Percentiles rank a stretch among this genome's conserved stretches.
Conservation (phyloP, 768 basidiomycete species). For the Exsudoporus frostii region DNA sequence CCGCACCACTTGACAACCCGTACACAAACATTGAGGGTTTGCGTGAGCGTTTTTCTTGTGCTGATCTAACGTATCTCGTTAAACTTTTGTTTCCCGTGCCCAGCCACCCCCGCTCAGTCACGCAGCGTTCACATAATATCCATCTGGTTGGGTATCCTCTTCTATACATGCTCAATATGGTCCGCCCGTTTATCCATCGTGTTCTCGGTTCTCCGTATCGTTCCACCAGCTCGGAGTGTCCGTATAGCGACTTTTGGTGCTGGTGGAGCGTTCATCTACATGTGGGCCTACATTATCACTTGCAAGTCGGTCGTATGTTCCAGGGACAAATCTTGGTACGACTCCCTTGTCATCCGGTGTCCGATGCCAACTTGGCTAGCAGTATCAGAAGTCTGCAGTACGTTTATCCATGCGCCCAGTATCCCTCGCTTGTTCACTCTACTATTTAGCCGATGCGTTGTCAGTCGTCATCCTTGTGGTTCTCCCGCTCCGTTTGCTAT, state of each 20-base stretch:
- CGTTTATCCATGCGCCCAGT: constrained; percentile 14
- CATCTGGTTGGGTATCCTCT: constrained; percentile 20
- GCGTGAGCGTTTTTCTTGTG: constrained; percentile 6
- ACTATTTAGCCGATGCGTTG: constrained; percentile 41
- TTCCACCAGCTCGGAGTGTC: constrained; percentile 15
- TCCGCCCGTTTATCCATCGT: constrained; percentile 27
- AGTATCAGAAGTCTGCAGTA: constrained; percentile 51
- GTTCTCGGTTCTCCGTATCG: constrained; percentile 23
- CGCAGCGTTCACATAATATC: constrained; percentile 16
- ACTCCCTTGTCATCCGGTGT: constrained; percentile 37
- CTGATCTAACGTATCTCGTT: not conserved
- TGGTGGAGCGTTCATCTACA: constrained; percentile 7
- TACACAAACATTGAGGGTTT: constrained; percentile 5
- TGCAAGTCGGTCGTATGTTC: constrained; percentile 40
- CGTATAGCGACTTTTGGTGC: not conserved
- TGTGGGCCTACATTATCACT: constrained; percentile 20
- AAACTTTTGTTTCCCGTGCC: constrained; percentile 22
- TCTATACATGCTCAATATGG: constrained; percentile 27
- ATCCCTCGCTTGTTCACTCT: not conserved
- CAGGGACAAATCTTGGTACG: constrained; percentile 39
- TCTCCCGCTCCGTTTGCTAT: constrained; percentile 45
- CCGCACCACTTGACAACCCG: constrained; percentile 28
- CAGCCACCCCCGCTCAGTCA: constrained; percentile 17
- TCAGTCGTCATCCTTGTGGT: constrained; percentile 45
- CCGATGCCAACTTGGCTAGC: constrained; percentile 45